A percentile compares a stretch with the other conserved stretches of the same genome.
phyloP scores from a whole-genome alignment of 352 stramenopile genomes.

The Globisporangium barbulae region DNA sequence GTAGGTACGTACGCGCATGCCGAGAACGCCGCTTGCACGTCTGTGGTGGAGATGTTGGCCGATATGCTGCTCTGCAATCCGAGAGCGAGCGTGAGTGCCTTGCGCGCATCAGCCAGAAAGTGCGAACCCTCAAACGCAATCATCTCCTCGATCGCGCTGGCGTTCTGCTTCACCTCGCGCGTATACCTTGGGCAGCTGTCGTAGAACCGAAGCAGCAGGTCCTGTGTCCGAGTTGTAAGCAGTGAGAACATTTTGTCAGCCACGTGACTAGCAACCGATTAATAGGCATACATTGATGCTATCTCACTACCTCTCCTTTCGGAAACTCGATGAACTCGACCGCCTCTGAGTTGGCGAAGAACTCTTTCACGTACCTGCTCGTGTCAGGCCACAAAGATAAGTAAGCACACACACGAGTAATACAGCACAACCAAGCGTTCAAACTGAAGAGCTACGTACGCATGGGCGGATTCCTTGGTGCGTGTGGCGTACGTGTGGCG shows the following conservation, averaged over 20 bases:
- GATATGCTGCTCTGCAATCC: conserved; percentile 25
- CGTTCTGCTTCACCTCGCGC: conserved; percentile 51
- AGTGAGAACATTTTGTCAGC: background rate
- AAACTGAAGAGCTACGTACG: conserved; percentile 24
- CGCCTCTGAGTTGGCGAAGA: conserved; percentile 52
- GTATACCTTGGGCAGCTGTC: conserved; percentile 61
- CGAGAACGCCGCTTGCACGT: conserved; percentile 52
- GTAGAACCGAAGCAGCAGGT: conserved; percentile 63
- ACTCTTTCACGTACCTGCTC: conserved; percentile 47
- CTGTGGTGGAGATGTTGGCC: conserved; percentile 25
- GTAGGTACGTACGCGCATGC: conserved; percentile 51
- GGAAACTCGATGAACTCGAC: conserved; percentile 53
- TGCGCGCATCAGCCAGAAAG: conserved; percentile 27
- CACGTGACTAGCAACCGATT: background rate
- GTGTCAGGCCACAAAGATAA: background rate
- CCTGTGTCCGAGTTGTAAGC: conserved; percentile 21
- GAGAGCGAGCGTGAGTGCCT: conserved; percentile 32
- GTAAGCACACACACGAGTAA: background rate
- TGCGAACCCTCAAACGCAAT: conserved; percentile 33
- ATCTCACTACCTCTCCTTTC: conserved; percentile 6
- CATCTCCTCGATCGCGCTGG: conserved; percentile 35
- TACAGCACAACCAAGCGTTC: background rate
- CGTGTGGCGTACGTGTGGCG: conserved; percentile 50
- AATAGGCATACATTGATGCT: background rate
- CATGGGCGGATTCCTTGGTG: conserved; percentile 52